Percentiles rank a stretch among this genome's conserved stretches.
Conservation (phyloP, 1,284 basidiomycete species). For the Heliocybe sulcata region DNA sequence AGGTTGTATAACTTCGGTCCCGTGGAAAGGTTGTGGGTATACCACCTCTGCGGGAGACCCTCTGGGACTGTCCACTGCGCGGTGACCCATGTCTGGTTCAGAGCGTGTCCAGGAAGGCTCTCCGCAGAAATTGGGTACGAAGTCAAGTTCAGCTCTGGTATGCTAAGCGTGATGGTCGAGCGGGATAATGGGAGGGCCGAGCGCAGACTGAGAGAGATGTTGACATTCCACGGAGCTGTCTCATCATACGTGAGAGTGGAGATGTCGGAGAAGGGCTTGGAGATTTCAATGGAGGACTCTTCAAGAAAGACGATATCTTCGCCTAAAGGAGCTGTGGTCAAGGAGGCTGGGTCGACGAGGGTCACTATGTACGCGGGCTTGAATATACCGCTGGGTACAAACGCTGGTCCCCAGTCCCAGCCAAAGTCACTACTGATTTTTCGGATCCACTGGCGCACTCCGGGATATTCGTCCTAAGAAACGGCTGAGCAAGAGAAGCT, state of each 20-base stretch:
- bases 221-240: slow-evolving; percentile 46
- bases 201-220: slow-evolving; percentile 44
- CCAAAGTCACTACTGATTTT: slow-evolving; percentile 52
- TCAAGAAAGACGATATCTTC: slow-evolving; percentile 37
- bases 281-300: slow-evolving; percentile 47
- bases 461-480: slow-evolving; percentile 39
- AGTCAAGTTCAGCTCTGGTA: slow-evolving; percentile 39
- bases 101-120: slow-evolving; percentile 22
- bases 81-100: slow-evolving; percentile 30
- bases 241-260: slow-evolving; percentile 28
- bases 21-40: slow-evolving; percentile 44
- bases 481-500: not conserved
- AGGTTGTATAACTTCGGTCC: slow-evolving; percentile 45
- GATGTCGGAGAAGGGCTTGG: slow-evolving; percentile 40
- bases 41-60: slow-evolving; percentile 42
- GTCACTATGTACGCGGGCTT: slow-evolving; percentile 46
- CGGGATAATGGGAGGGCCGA: slow-evolving; percentile 27
- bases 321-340: slow-evolving; percentile 3
- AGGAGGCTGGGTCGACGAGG: slow-evolving; percentile 20
- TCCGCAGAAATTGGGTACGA: slow-evolving; percentile 18
- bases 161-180: slow-evolving; percentile 32
- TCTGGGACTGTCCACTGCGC: slow-evolving; percentile 41
- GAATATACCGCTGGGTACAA: slow-evolving; percentile 46
- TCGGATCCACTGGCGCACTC: slow-evolving; percentile 39
- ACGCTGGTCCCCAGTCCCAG: slow-evolving; percentile 55